Evolutionary conservation across 169 alveolate genomes (phyloP).

Genomic region (Theileria luwenshuni): DNA sequence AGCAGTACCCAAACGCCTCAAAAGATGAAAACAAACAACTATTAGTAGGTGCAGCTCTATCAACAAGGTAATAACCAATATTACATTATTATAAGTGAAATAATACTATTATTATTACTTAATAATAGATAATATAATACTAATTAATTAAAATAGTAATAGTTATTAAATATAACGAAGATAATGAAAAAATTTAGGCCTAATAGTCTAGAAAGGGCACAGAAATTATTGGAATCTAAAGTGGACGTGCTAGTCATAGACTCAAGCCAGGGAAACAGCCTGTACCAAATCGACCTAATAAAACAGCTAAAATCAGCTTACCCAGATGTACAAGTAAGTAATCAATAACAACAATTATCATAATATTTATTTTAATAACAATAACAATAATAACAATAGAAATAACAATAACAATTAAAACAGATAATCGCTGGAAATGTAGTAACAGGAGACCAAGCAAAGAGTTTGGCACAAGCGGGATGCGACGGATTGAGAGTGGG

Average conservation of each 20-base stretch:
- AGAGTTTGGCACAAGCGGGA: slow-evolving; percentile 83
- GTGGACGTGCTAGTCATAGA: slow-evolving; percentile 86
- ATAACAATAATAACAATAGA: too few species aligned
- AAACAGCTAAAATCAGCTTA: slow-evolving; percentile 81
- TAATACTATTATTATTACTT: neutral
- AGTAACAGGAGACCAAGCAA: slow-evolving; percentile 89
- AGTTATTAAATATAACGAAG: neutral
- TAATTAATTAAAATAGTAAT: neutral
- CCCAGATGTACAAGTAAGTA: slow-evolving; percentile 72
- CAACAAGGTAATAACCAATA: slow-evolving; percentile 62
- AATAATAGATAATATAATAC: neutral
- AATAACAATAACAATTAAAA: too few species aligned
- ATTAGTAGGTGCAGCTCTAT: slow-evolving; percentile 86
- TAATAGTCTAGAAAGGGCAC: slow-evolving; percentile 68
- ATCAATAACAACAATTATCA: too few species aligned
- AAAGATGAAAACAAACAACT: slow-evolving; percentile 86
- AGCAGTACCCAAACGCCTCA: slow-evolving; percentile 85
- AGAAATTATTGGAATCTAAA: slow-evolving; percentile 66
- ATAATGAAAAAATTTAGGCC: slow-evolving; percentile 17
- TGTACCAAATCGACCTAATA: slow-evolving; percentile 85
- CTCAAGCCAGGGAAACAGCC: slow-evolving; percentile 92
- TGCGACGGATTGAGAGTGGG: slow-evolving; percentile 89
- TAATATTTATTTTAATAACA: slow-evolving; percentile 83
- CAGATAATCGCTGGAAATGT: slow-evolving; percentile 93
- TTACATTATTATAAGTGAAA: neutral